Percentiles rank a stretch among this genome's conserved stretches.
These are phyloP conservation scores for Cercophora scortea DNA, from an alignment of 495 filamentous ascomycete genomes.

Conservation along the genomic window DNA sequence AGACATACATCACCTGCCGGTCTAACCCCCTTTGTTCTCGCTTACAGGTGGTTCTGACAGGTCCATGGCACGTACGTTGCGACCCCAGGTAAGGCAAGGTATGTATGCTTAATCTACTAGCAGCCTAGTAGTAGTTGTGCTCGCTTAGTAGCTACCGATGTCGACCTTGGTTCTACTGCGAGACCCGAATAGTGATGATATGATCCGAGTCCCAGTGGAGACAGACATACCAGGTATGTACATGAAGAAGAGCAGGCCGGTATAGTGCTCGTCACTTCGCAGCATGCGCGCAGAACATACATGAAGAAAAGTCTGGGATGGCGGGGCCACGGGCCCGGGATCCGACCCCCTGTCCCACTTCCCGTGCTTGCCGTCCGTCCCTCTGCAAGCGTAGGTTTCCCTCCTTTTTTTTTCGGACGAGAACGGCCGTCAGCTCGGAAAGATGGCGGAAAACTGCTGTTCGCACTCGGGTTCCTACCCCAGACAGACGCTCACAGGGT, in stretches of 20 bases:
- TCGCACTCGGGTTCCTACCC: neutral
- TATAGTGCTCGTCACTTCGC: no score
- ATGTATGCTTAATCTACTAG: neutral
- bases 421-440: no score
- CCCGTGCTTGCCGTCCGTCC: neutral
- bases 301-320: neutral
- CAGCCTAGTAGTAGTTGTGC: neutral
- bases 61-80: neutral
- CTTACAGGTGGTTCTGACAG: slow-evolving; percentile 1
- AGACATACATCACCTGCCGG: neutral
- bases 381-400: neutral
- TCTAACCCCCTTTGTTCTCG: neutral
- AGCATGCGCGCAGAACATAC: neutral
- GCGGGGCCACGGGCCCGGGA: neutral
- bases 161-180: no score
- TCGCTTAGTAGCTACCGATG: neutral
- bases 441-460: no score
- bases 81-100: neutral
- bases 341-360: neutral
- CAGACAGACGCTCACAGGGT: neutral
- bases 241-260: neutral
- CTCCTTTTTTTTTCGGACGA: no score
- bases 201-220: neutral
- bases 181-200: no score
- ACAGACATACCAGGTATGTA: neutral